phyloP scores from a whole-genome alignment of 192 early-diverging fungal genomes.

The Backusella parvicylindrica region DNA sequence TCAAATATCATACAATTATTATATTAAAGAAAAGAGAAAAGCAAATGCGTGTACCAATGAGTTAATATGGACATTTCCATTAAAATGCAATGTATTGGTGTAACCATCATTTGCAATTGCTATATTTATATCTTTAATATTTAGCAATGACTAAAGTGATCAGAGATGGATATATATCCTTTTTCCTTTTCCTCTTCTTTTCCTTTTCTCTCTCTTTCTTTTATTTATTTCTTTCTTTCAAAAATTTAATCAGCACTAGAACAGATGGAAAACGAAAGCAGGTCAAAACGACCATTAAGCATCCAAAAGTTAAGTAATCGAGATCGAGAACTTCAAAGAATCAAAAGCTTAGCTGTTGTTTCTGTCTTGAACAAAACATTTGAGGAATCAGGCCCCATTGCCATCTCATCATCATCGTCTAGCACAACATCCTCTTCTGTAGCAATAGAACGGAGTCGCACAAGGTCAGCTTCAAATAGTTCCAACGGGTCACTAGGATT shows the following conservation, averaged over 20 bases:
- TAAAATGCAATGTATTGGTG: neutral
- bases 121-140: neutral
- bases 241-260: neutral
- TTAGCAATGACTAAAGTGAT: neutral
- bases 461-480: neutral
- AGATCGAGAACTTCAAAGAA: constrained; percentile 11
- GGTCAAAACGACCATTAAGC: neutral
- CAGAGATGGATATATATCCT: neutral
- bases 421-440: neutral
- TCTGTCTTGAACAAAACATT: constrained; percentile 15
- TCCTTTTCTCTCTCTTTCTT: neutral
- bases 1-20: neutral
- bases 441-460: neutral
- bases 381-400: neutral
- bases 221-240: neutral
- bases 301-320: constrained; percentile 4
- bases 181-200: neutral
- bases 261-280: neutral
- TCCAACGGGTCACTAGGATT: neutral
- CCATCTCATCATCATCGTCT: neutral
- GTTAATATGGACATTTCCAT: neutral
- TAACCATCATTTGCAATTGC: neutral
- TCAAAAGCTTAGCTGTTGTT: constrained; percentile 15
- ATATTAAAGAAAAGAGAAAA: neutral
- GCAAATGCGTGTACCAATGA: neutral